Base-by-base conservation (phyloP, 2,329 filamentous ascomycete species). In the Proliferodiscus dingleyae region DNA sequence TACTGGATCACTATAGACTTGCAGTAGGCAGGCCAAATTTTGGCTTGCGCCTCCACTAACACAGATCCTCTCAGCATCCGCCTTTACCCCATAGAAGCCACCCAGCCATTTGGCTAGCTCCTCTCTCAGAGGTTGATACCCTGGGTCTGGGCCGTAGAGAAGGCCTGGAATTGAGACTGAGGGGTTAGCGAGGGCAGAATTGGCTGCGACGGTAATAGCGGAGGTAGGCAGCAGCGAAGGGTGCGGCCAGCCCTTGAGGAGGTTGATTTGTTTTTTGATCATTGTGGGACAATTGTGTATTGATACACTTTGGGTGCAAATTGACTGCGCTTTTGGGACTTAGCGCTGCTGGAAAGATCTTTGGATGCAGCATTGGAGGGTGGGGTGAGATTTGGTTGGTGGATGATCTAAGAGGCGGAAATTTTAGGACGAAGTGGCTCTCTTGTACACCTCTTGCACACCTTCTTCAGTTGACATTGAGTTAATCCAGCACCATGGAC, bases 11-110 rank as follows among this genome's bases (percentile, higher is more conserved):
- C 88, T 86, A 61, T 85, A 95, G 23, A 85, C 85, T 64, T 85
- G 80, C 40, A 95, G 68, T 3, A 95, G 69, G 59, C 81, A 85
- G 0, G 85, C 88, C 2, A 95, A 65, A 61, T 83, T 89, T 71
- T 95, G 89, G 54, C 81, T 87, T 3, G 90, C 90, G 13, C 90
- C 90, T 36, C 89, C 89, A 0, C 87, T 87, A 62, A 95, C 83
- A 61, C 83, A 86, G 43, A 95, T 83, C 24, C 87, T 75, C 2
- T 79, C 72, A 3, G 73, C 60, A 11, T 49, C 47, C 10, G 30
- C 10, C 13, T 46, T 38, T 10, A 23, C 41, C 9, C 68, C 63
- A 30, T 57, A 62, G 32, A 61, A 64, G 1, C 83, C 83, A 1
- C 72, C 75, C 32, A 95, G 71, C 86, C 87, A 95, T 30, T 66